Base-by-base conservation (phyloP, 2,329 filamentous ascomycete species). In the Polytolypa hystricis region DNA sequence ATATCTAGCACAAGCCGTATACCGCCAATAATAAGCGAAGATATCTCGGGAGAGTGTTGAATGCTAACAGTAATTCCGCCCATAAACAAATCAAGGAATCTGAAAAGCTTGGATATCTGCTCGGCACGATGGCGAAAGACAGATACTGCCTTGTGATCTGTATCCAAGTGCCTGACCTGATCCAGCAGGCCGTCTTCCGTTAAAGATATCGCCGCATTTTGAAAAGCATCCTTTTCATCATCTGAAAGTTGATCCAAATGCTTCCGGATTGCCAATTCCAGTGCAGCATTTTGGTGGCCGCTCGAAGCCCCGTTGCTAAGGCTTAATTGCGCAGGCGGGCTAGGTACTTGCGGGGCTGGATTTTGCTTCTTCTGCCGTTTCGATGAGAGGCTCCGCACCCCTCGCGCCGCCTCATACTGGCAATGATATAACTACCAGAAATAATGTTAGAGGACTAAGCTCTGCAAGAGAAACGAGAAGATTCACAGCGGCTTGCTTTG, bases 1-100 rank as follows among this genome's bases (percentile, higher is more conserved):
- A 30, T 15, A 21, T 21, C 34, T 12, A 37, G 7, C 7, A 37
- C 26, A 9, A 30, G 5, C 14, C 34, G 34, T 30, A 37, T n/a
- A 10, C 16, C 34, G 10, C 26, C 26, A 21, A 30, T n/a, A 9
- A 37, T 10, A 10, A 30, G 17, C 7, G 25, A 2, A 6, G 26
- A 20, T 19, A 37, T 30, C 4, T 30, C 26, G 9, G 18, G 34
- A 15, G 19, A 20, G 10, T 25, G 12, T 21, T 21, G 18, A 17
- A 28, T 37, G 15, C 27, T 18, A 8, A 29, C 29, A 2, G 11
- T 4, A n/a, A 30, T 26, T 9, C 23, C 27, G n/a, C 5, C 14
- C 26, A 30, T 37, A 18, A 37, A 29, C 18, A 15, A 12, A 5
- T 19, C 5, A 15, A 21, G 15, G 6, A 30, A 37, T 11, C 27